Evolutionary conservation across 2,329 filamentous ascomycete genomes (phyloP), one percentile per base, ranked within the genome.

Genomic region (Sordariomycetes sp.): DNA sequence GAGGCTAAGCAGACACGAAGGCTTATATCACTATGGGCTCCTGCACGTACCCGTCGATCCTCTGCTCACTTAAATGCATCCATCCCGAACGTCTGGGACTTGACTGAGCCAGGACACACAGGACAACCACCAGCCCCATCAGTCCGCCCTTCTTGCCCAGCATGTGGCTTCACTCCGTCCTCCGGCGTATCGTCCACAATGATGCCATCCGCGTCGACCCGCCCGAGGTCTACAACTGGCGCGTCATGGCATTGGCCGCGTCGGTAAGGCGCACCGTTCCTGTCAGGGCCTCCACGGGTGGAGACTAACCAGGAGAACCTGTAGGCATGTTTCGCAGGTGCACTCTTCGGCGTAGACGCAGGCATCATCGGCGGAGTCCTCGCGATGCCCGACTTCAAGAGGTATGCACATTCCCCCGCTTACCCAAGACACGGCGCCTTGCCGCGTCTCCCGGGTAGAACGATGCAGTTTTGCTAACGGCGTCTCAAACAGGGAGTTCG

Each of bases 161-260:
- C 4, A 32, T 32, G 28, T 32, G 28, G 28, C 28, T 32, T 32
- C 28, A 32, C 8, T 32, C 28, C 58, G 68, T 85, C 63, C 76
- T 87, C 58, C 75, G 75, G 64, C 72, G 72, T 64, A 74, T 87
- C 65, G 78, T 87, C 64, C 81, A 80, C 70, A 89, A 89, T 74
- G 84, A 89, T 68, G 82, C 87, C 51, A 88, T 89, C 80, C 83
- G 79, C 66, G 70, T 73, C 35, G 86, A 89, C 60, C 86, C 86
- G n/a, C 75, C 78, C 20, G 79, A 87, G 67, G 83, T 88, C 60
- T 88, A 88, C 71, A 84, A 84, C 65, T 88, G 85, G 85, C 79
- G 85, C 59, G 83, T 86, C 32, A 81, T 86, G 62, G 77, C 77
- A 59, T 74, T 87, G 63, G 83, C 61, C 2, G 25, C 78, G 61